These are phyloP conservation scores for Emmonsiellopsis sp. DNA, from an alignment of 2,329 filamentous ascomycete species.

Conservation along the genomic window DNA sequence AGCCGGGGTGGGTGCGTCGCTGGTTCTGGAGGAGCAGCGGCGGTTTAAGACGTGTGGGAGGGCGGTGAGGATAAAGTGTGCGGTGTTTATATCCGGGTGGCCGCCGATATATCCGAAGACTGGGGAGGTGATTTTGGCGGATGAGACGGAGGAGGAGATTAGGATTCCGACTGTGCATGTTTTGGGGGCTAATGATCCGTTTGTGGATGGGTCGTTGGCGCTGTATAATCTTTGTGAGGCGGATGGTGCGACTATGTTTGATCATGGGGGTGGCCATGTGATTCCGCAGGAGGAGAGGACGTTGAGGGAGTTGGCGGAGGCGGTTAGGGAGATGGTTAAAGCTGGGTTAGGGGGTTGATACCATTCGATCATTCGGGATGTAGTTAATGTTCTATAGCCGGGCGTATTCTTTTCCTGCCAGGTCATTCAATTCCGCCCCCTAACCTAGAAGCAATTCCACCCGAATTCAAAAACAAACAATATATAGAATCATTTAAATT, in stretches of 20 bases:
- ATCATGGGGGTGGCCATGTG: constrained; percentile 37
- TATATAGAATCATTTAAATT: no score
- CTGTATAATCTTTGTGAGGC: constrained; percentile 37
- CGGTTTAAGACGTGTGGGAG: neutral
- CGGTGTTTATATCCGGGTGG: constrained; percentile 3
- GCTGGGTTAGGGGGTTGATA: no score
- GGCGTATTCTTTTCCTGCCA: no score
- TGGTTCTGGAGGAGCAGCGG: neutral
- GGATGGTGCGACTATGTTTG: constrained; percentile 34
- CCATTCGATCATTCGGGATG: no score
- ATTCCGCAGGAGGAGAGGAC: constrained; percentile 28
- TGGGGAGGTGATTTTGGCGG: constrained; percentile 11
- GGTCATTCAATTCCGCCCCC: no score
- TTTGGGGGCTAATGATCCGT: constrained; percentile 33
- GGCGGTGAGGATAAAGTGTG: neutral
- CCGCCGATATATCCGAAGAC: neutral
- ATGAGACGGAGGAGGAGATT: constrained; percentile 14
- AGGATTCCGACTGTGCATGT: constrained; percentile 19
- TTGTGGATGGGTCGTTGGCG: constrained; percentile 30
- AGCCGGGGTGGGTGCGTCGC: neutral
- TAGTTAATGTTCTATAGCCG: no score
- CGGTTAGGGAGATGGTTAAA: constrained; percentile 11
- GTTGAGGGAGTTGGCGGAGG: constrained; percentile 24
- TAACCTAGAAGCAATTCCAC: no score
- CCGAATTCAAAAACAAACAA: no score